These are phyloP conservation scores for Neostapfia colusana DNA, from an alignment of 176 grass and related monocot species.

Conservation along the genomic window DNA sequence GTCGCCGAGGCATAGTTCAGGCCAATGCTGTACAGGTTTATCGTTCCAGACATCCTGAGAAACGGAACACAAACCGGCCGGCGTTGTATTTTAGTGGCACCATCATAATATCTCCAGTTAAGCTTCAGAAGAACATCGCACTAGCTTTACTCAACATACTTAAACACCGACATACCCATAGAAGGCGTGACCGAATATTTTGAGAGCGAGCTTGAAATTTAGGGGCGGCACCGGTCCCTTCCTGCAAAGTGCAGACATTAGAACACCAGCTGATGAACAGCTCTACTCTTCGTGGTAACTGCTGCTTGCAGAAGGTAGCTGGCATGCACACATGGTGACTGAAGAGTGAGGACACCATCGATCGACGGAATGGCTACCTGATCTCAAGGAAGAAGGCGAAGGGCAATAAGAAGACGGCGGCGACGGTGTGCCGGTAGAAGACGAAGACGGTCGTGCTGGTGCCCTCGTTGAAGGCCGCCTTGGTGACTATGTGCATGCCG, in stretches of 20 bases:
- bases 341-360: not conserved
- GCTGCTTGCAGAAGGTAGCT: too few species aligned
- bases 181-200: conserved; percentile 57
- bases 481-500: conserved; percentile 66
- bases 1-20: conserved; percentile 66
- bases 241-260: conserved; percentile 43
- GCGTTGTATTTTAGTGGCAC: not conserved
- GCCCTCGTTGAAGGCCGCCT: conserved; percentile 66
- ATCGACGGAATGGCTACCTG: conserved; percentile 40
- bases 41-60: conserved; percentile 58
- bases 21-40: conserved; percentile 69
- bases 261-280: too few species aligned
- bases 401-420: conserved; percentile 53
- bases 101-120: not conserved
- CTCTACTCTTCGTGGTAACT: not conserved
- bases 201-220: conserved; percentile 34
- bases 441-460: conserved; percentile 64
- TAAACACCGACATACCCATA: conserved; percentile 43
- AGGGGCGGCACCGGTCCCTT: conserved; percentile 45
- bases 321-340: not conserved
- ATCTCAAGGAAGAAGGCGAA: conserved; percentile 55
- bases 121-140: not conserved
- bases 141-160: not conserved
- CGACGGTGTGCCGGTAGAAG: conserved; percentile 66
- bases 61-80: not conserved